Evolutionary conservation across 2,329 filamentous ascomycete genomes (phyloP).

Genomic region (Phialophora tarda): DNA sequence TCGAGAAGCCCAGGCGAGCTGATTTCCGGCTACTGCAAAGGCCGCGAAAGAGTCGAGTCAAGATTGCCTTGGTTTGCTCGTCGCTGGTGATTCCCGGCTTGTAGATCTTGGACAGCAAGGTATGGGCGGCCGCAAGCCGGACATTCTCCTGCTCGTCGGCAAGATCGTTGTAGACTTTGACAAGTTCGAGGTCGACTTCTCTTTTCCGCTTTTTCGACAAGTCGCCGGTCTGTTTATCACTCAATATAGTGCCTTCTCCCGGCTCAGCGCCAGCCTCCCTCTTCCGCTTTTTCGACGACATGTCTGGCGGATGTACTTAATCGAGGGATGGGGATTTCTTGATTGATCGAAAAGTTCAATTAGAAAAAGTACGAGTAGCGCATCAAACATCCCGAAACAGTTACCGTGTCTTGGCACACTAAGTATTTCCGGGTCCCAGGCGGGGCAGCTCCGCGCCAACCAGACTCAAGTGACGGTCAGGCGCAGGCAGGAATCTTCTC

Average conservation of each 20-base stretch:
- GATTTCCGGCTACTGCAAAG: conserved; percentile 89
- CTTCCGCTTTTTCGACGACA: conserved; percentile 2
- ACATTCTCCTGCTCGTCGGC: conserved; percentile 55
- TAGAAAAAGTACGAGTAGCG: background rate
- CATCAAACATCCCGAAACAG: background rate
- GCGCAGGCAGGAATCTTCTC: conserved; percentile 2
- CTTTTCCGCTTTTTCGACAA: conserved; percentile 39
- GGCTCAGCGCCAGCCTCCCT: background rate
- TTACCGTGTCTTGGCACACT: background rate
- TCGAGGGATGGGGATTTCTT: background rate
- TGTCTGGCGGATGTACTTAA: background rate
- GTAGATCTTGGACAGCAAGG: conserved; percentile 52
- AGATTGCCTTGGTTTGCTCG: conserved; percentile 49
- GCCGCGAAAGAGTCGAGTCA: conserved; percentile 77
- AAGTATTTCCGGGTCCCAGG: background rate
- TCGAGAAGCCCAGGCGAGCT: conserved; percentile 84
- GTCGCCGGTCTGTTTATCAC: background rate
- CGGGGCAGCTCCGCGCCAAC: background rate
- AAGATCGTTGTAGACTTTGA: conserved; percentile 57
- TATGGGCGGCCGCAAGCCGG: conserved; percentile 53
- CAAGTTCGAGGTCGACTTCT: conserved; percentile 51
- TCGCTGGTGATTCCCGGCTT: conserved; percentile 48
- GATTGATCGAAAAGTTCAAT: background rate
- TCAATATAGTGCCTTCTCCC: background rate
- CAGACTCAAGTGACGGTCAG: background rate